phyloP scores from a whole-genome alignment of 345 rosid species.

The Jatropha curcas region DNA sequence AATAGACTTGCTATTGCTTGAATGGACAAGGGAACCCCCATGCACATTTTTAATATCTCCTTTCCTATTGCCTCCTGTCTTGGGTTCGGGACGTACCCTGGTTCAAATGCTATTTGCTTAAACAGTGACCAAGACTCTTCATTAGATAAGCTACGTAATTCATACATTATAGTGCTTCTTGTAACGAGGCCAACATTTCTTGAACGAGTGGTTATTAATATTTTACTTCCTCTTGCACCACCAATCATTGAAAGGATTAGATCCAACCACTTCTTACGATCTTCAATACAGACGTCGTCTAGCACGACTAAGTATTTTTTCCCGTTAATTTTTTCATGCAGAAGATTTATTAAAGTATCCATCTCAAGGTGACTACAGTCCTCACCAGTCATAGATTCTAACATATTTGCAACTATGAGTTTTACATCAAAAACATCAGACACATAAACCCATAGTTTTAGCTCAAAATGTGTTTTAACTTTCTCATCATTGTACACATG shows the following conservation, averaged over 20 bases:
- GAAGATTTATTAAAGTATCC: background rate
- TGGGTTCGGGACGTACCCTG: slow-evolving; percentile 1
- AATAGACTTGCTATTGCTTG: slow-evolving; percentile 23
- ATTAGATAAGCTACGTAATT: background rate
- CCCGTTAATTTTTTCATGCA: background rate
- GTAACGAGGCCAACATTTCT: background rate
- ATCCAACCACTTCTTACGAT: background rate
- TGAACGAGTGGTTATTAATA: background rate
- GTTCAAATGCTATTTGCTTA: background rate
- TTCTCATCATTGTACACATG: slow-evolving; percentile 23
- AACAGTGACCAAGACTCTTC: background rate
- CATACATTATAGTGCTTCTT: background rate
- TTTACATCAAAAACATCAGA: slow-evolving; percentile 17
- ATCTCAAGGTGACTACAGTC: background rate
- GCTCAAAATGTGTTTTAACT: slow-evolving; percentile 13
- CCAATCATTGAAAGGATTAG: background rate
- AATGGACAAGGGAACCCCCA: slow-evolving; percentile 28
- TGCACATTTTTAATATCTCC: slow-evolving; percentile 18
- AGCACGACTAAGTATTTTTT: slow-evolving; percentile 24
- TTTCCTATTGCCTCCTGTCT: slow-evolving; percentile 8
- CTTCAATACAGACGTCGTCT: slow-evolving; percentile 26
- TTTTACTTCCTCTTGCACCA: slow-evolving; percentile 17
- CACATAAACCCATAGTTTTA: slow-evolving; percentile 27
- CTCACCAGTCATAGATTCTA: slow-evolving; percentile 9
- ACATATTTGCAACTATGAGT: background rate